A percentile compares a stretch with the other conserved stretches of the same genome.
Conservation (phyloP, 257 asterid genomes). For the Cynanchum wilfordii region DNA sequence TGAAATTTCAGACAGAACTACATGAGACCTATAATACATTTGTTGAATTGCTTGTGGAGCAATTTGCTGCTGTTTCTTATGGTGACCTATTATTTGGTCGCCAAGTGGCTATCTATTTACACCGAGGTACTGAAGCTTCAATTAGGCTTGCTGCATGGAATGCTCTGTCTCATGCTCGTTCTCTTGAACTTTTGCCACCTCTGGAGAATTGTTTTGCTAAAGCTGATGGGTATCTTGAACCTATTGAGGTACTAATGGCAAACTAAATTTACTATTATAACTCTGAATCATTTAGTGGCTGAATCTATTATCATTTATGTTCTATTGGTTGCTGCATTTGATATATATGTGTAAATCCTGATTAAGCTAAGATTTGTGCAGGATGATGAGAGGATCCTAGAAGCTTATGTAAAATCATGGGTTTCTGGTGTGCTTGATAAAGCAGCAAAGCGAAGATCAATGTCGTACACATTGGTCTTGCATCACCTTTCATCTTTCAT, state of each 20-base stretch:
- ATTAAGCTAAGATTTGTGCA: conserved; percentile 23
- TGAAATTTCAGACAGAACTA: conserved; percentile 55
- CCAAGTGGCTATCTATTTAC: conserved; percentile 74
- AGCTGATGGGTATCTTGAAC: conserved; percentile 76
- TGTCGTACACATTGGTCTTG: conserved; percentile 54
- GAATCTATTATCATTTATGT: not conserved
- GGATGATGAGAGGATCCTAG: conserved; percentile 75
- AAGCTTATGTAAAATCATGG: conserved; percentile 83
- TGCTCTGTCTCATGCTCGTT: conserved; percentile 62
- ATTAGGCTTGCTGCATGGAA: conserved; percentile 77
- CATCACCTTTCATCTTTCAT: conserved; percentile 79
- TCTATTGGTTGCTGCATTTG: not conserved
- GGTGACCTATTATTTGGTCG: conserved; percentile 80
- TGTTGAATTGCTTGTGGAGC: conserved; percentile 76
- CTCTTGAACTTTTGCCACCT: conserved; percentile 81
- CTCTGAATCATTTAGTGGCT: not conserved
- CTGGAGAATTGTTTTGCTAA: conserved; percentile 46
- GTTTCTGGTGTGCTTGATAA: conserved; percentile 77
- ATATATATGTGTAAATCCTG: too few species aligned
- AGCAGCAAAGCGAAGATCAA: conserved; percentile 58
- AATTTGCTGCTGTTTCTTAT: conserved; percentile 87
- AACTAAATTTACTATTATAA: not conserved
- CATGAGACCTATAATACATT: conserved; percentile 73
- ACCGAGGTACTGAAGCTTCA: conserved; percentile 65
- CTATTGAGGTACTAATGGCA: conserved; percentile 65